Base-by-base conservation (phyloP, 108 stramenopile species). In the Chaetoceros tenuissimus region DNA sequence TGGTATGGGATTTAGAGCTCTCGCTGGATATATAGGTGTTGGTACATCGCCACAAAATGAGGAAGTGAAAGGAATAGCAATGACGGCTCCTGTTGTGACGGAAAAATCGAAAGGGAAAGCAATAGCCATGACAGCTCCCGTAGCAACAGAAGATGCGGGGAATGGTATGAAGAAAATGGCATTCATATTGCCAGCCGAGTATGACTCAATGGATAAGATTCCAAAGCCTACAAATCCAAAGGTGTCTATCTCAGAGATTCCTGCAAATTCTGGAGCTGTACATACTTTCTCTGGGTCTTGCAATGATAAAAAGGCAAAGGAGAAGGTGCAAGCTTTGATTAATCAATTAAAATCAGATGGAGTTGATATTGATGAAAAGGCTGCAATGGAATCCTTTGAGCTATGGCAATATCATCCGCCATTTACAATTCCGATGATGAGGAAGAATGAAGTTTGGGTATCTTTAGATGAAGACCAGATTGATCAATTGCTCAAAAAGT, bases 321-420 rank as follows among this genome's bases (percentile, higher is more conserved):
- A 70, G 49, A 62, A 65, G 55, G 89, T 85, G 0, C 31, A 44
- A 27, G 57, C 45, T 8, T 57, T 88, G 53, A 76, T 71, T 1
- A 26, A 43, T 17, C 80, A 85, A 34, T 48, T 94, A 21, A 70
- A 56, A 22, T 48, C 60, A 27, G 92, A 88, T 46, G 81, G 82
- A 34, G 71, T 85, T 0, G 48, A 67, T 0, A 75, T 86, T 24
- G 68, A 62, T 0, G 69, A 79, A 27, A 85, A 87, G 16, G 66
- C 60, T 34, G 80, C 67, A 0, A 29, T 78, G 29, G 55, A 64
- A 29, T 18, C 78, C 21, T 91, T 61, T 57, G 74, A 85, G 49
- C 83, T 81, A 56, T 87, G 86, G 83, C 85, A 84, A 28, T 94
- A 82, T 65, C 88, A 94, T 57, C 89, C 93, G 18, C 93, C 93